phyloP scores from a whole-genome alignment of 2,329 filamentous ascomycete genomes.

The Phyllosticta citribraziliensis region DNA sequence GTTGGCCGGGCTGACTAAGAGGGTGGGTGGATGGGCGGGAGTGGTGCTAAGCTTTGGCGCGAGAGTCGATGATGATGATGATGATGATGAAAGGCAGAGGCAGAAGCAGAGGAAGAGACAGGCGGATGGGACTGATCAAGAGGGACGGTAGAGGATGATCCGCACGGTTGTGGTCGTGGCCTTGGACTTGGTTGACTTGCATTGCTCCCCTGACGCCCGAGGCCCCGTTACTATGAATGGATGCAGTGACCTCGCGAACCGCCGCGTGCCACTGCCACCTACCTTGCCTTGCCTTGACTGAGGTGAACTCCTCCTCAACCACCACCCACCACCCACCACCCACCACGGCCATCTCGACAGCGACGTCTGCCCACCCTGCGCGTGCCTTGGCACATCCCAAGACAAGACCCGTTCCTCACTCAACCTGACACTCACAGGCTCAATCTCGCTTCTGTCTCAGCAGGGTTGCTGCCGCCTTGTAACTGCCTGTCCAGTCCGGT shows the following conservation, averaged over 20 bases:
- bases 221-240: background rate
- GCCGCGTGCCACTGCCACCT: background rate
- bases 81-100: background rate
- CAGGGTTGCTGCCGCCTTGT: constrained; percentile 8
- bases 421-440: constrained; percentile 7
- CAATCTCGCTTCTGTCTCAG: constrained; percentile 12
- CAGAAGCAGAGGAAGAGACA: too few relatives aligned
- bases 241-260: background rate
- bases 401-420: constrained; percentile 3
- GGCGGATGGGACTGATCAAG: too few relatives aligned
- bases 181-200: background rate
- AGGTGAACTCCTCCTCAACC: background rate
- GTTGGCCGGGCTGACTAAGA: background rate
- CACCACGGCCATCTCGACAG: background rate
- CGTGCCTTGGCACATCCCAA: background rate
- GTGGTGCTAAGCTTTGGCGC: background rate
- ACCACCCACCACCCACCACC: background rate
- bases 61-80: background rate
- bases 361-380: background rate
- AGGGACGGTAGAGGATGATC: background rate
- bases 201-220: background rate
- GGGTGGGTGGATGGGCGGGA: background rate
- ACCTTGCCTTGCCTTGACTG: too few relatives aligned
- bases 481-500: constrained; percentile 1
- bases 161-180: background rate